Conservation (phyloP, 2,329 filamentous ascomycete species). For the Alternaria infectoria region DNA sequence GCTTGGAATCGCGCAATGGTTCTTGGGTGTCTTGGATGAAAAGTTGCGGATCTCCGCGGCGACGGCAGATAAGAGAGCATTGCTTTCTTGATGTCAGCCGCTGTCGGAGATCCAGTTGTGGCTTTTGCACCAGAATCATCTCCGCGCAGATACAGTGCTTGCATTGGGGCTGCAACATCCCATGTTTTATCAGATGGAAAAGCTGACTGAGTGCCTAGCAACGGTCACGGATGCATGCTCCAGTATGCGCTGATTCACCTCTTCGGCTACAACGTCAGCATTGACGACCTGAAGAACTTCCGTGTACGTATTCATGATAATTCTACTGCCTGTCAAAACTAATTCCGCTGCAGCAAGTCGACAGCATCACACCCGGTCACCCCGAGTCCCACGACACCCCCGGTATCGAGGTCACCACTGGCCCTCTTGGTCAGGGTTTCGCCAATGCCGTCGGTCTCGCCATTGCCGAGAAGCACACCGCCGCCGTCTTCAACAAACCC, state of each 20-base stretch:
- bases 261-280: constrained; percentile 83
- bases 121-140: not conserved
- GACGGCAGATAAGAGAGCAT: not conserved
- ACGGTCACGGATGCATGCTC: constrained; percentile 99
- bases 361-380: constrained; percentile 91
- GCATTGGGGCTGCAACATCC: not conserved
- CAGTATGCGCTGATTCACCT: constrained; percentile 98
- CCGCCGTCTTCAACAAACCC: constrained; percentile 94
- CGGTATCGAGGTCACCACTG: constrained; percentile 96
- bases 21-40: not conserved
- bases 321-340: constrained; percentile 51
- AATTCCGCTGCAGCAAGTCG: constrained; percentile 60
- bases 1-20: not conserved
- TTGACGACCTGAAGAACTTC: constrained; percentile 96
- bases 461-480: constrained; percentile 92
- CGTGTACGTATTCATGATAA: constrained; percentile 71
- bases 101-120: not conserved
- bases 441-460: constrained; percentile 97
- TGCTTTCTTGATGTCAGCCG: constrained; percentile 7
- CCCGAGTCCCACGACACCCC: constrained; percentile 96
- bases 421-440: constrained; percentile 96
- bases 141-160: not conserved
- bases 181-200: not conserved
- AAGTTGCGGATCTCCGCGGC: constrained; percentile 28
- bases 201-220: constrained; percentile 62